Evolutionary conservation across 768 basidiomycete genomes (phyloP), one percentile per base, ranked within the genome.

Genomic region (Sistotremastrum niveocremeum): DNA sequence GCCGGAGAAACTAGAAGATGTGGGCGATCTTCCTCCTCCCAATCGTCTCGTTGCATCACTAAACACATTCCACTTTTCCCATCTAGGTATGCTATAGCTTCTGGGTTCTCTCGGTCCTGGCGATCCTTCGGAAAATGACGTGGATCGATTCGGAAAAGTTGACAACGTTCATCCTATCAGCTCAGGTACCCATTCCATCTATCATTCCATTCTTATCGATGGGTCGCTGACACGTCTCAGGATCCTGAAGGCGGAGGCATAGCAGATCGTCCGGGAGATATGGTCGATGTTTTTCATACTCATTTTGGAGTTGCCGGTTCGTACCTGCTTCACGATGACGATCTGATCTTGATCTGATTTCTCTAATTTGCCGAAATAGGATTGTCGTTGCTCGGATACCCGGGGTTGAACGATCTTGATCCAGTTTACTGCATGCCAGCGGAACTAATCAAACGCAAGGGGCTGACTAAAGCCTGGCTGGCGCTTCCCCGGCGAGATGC

Each of bases 281-380:
- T 91, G 76, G 79, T 79, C 2, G 95, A 99, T 56, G 93, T 99
- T n/a, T 99, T 95, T 62, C 94, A 99, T 56, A 98, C 94, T 0
- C 62, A 72, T 7, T 99, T 99, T 52, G 95, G 95, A 1, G 65
- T 97, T 2, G 88, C 90, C 49, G 91, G 89, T 73, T 33, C 35
- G 59, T 51, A 34, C 20, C 46, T 28, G 36, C 8, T 34, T 20
- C 29, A 29, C 31, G 31, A 33, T 35, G 9, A 39, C 37, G 12
- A 11, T 32, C 8, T 37, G 29, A 11, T 43, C 5, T 36, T 47
- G 31, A 12, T 20, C 2, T 20, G 20, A 20, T 20, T 20, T 20
- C 20, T 20, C 20, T 20, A 20, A 20, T 20, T 20, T 20, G 20
- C n/a, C 41, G 34, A 44, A 2, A 34, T 50, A 83, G 91, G 90